Percentiles rank a stretch among this genome's conserved stretches.
phyloP scores from a whole-genome alignment of 257 asterid genomes.

The Solanum arcanum region DNA sequence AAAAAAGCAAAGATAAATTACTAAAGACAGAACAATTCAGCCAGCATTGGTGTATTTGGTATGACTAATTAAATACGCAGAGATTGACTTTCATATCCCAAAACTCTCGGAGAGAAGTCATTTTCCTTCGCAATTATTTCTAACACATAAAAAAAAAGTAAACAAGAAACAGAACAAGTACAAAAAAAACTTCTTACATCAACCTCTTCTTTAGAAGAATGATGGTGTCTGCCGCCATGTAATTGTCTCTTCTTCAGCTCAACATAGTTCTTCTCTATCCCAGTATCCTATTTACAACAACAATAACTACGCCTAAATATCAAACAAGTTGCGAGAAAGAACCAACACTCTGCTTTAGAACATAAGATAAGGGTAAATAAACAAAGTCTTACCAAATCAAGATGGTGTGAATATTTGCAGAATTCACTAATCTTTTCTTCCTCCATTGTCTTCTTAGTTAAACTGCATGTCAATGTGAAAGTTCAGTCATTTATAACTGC shows the following conservation, averaged over 20 bases:
- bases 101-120: neutral
- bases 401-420: constrained; percentile 2
- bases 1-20: neutral
- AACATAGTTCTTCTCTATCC: constrained; percentile 10
- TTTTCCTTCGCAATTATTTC: neutral
- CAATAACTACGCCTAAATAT: neutral
- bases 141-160: neutral
- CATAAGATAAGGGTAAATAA: neutral
- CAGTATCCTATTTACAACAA: constrained; percentile 14
- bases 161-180: neutral
- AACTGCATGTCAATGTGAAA: neutral
- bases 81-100: neutral
- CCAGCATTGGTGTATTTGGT: neutral
- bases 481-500: neutral
- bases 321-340: neutral
- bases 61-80: too few relatives aligned
- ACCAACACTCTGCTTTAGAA: neutral
- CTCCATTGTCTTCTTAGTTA: neutral
- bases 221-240: constrained; percentile 21
- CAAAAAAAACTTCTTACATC: neutral
- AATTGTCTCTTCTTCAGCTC: constrained; percentile 47
- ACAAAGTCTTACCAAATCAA: constrained; percentile 3
- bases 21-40: neutral
- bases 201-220: constrained; percentile 40
- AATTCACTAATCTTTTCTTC: constrained; percentile 7